Evolutionary conservation across 371 early-diverging fungal species (phyloP).

Genomic region (Rhizopus stolonifer): DNA sequence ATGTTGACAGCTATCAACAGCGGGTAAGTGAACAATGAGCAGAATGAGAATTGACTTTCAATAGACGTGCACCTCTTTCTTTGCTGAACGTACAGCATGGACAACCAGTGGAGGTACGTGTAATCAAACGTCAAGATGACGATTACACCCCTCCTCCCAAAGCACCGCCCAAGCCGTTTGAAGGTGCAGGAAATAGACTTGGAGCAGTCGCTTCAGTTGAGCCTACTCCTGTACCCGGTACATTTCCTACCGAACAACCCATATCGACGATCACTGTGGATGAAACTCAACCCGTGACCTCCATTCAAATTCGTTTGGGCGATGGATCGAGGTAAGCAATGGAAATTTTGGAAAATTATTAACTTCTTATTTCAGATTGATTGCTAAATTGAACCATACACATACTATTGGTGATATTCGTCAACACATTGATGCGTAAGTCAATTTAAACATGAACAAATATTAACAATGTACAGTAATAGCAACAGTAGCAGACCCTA

Average conservation of each 20-base stretch:
- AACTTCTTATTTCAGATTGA: no score
- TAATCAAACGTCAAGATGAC: conserved; percentile 80
- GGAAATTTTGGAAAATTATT: no score
- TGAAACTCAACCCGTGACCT: conserved; percentile 74
- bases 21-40: conserved; percentile 71
- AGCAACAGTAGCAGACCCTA: conserved; percentile 53
- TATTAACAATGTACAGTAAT: conserved; percentile 39
- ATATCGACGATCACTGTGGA: conserved; percentile 58
- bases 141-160: conserved; percentile 79
- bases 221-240: conserved; percentile 61
- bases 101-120: conserved; percentile 90
- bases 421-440: conserved; percentile 67
- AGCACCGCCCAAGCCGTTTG: conserved; percentile 76
- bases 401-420: conserved; percentile 88
- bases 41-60: no score
- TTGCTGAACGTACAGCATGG: conserved; percentile 87
- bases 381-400: conserved; percentile 85
- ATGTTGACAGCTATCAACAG: conserved; percentile 82
- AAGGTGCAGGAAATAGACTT: conserved; percentile 84
- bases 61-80: conserved; percentile 80
- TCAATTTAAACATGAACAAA: background rate
- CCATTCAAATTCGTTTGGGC: conserved; percentile 86
- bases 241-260: conserved; percentile 36
- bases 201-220: conserved; percentile 48
- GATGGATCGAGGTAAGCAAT: conserved; percentile 80